Conservation (phyloP, 805 yeast species). For the Naumovozyma dairenensis region DNA sequence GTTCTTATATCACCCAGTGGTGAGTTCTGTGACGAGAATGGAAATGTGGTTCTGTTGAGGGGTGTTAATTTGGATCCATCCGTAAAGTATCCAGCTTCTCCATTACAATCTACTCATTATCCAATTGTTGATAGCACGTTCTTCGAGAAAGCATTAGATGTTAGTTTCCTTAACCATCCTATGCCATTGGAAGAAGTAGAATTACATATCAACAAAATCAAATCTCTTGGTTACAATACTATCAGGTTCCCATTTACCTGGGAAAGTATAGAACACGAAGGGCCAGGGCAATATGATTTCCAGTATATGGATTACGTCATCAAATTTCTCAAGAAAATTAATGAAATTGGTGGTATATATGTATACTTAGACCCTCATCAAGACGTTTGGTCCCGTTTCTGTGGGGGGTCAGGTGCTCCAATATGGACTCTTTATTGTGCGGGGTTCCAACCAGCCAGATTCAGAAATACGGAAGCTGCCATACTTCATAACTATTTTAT, state of each 20-base stretch:
- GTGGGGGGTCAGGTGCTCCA: conserved; percentile 93
- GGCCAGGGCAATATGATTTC: conserved; percentile 76
- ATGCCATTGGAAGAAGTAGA: conserved; percentile 66
- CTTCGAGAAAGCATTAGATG: conserved; percentile 62
- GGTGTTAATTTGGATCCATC: conserved; percentile 79
- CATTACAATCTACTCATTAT: conserved; percentile 35
- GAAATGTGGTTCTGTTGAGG: conserved; percentile 53
- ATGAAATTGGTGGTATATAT: conserved; percentile 59
- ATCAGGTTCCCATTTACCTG: conserved; percentile 72
- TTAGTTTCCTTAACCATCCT: conserved; percentile 78
- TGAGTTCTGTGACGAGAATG: conserved; percentile 44
- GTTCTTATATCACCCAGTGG: conserved; percentile 39
- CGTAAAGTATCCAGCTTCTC: conserved; percentile 57
- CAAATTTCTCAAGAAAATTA: conserved; percentile 46
- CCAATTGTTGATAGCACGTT: conserved; percentile 29
- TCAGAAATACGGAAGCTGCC: conserved; percentile 69
- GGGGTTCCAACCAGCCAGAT: conserved; percentile 72
- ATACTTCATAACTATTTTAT: conserved; percentile 52
- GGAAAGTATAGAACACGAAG: conserved; percentile 87
- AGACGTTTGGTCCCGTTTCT: conserved; percentile 84
- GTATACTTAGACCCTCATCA: conserved; percentile 86
- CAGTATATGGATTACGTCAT: conserved; percentile 65
- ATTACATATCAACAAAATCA: conserved; percentile 58
- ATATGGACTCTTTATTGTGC: conserved; percentile 87
- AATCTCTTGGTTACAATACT: conserved; percentile 72